Percentiles rank a stretch among this genome's conserved stretches.
Evolutionary conservation across 2,329 filamentous ascomycete species (phyloP).

Genomic region (Drechslerella coelobrocha): DNA sequence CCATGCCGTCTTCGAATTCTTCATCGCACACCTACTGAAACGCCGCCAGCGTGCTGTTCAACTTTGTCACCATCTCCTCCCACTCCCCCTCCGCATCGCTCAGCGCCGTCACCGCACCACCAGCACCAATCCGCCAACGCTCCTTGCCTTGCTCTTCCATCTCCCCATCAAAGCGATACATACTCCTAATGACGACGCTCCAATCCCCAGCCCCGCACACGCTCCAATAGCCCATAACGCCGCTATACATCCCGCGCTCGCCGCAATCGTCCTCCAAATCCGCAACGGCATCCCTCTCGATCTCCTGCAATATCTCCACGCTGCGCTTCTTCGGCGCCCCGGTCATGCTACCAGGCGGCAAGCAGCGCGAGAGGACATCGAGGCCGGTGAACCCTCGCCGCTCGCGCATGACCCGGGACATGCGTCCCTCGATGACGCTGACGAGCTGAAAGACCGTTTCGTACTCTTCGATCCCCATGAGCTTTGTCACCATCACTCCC

Average conservation of each 20-base stretch:
- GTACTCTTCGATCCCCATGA: slow-evolving; percentile 90
- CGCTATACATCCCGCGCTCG: slow-evolving; percentile 80
- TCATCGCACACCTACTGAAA: slow-evolving; percentile 14
- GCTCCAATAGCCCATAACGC: slow-evolving; percentile 88
- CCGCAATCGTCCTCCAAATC: slow-evolving; percentile 49
- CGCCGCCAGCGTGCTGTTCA: slow-evolving; percentile 57
- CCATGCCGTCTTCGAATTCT: not conserved
- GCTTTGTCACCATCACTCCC: slow-evolving; percentile 74
- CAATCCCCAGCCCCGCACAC: slow-evolving; percentile 85
- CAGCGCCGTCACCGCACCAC: slow-evolving; percentile 85
- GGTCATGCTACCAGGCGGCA: slow-evolving; percentile 95
- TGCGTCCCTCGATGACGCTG: slow-evolving; percentile 77
- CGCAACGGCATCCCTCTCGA: slow-evolving; percentile 65
- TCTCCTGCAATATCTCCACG: slow-evolving; percentile 76
- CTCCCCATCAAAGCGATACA: slow-evolving; percentile 76
- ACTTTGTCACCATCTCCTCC: slow-evolving; percentile 87
- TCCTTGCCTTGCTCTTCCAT: slow-evolving; percentile 60
- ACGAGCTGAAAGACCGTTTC: slow-evolving; percentile 91
- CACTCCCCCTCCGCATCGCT: slow-evolving; percentile 81
- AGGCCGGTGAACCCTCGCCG: slow-evolving; percentile 66
- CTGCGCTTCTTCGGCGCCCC: slow-evolving; percentile 93
- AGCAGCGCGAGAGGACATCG: slow-evolving; percentile 75
- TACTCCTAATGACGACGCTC: slow-evolving; percentile 85
- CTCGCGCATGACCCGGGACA: slow-evolving; percentile 56
- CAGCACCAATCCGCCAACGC: slow-evolving; percentile 84